These are phyloP conservation scores for Fusarium papillatum DNA, from an alignment of 2,329 filamentous ascomycete species.

Conservation along the genomic window DNA sequence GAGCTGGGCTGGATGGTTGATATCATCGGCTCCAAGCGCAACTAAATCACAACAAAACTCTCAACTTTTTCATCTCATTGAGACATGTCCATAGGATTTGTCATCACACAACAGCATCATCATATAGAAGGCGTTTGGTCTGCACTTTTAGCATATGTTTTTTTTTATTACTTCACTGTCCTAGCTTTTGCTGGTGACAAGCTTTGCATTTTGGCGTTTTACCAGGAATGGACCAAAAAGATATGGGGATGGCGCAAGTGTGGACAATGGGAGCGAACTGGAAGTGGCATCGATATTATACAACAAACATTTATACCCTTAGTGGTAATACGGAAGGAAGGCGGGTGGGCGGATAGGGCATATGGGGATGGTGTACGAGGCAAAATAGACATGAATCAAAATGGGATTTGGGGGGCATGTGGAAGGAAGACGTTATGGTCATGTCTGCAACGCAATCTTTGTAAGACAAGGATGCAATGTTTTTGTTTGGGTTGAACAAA, in stretches of 20 bases:
- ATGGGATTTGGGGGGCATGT: conserved; percentile 2
- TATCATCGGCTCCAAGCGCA: conserved; percentile 54
- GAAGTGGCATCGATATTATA: neutral
- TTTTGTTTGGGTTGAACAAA: neutral
- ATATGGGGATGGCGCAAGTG: conserved; percentile 25
- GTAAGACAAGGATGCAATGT: conserved; percentile 1
- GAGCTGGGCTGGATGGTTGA: conserved; percentile 68
- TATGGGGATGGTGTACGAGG: conserved; percentile 1
- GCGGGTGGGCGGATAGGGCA: neutral
- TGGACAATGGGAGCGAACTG: conserved; percentile 9
- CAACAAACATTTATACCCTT: conserved; percentile 16
- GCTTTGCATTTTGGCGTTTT: conserved; percentile 39
- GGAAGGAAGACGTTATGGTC: conserved; percentile 22
- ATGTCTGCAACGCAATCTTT: conserved; percentile 29
- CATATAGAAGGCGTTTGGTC: conserved; percentile 39
- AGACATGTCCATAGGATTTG: conserved; percentile 10
- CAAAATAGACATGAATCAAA: conserved; percentile 21
- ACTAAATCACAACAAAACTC: conserved; percentile 23
- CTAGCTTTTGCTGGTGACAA: conserved; percentile 12
- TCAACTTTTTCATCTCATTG: conserved; percentile 13
- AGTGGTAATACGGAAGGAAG: conserved; percentile 27
- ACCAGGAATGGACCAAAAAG: conserved; percentile 14
- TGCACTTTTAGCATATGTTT: conserved; percentile 2
- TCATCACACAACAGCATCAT: conserved; percentile 16
- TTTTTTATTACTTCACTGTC: conserved; percentile 13